Conservation (phyloP, 2,329 filamentous ascomycete species). For the Truncatella angustata region DNA sequence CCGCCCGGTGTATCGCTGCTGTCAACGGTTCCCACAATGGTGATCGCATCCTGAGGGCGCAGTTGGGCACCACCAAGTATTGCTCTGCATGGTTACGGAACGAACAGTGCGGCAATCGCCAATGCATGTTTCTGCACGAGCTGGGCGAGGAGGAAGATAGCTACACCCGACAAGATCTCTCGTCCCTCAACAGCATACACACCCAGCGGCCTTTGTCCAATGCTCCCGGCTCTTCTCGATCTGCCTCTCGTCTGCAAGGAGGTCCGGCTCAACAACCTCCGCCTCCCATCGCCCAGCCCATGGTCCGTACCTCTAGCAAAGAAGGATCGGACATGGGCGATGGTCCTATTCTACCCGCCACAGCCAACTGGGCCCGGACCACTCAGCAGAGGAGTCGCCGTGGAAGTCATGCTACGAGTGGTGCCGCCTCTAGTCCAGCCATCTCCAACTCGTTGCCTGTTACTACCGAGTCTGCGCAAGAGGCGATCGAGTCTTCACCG, state of each 20-base stretch:
- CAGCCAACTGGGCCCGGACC: slow-evolving; percentile 87
- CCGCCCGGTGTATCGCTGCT: slow-evolving; percentile 82
- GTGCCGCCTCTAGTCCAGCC: slow-evolving; percentile 78
- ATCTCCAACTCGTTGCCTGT: slow-evolving; percentile 59
- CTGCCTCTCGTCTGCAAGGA: slow-evolving; percentile 52
- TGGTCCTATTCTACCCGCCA: slow-evolving; percentile 85
- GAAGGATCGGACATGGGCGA: slow-evolving; percentile 75
- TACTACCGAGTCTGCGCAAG: slow-evolving; percentile 48
- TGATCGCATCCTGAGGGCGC: slow-evolving; percentile 77
- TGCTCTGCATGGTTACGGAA: slow-evolving; percentile 95
- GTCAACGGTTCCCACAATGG: slow-evolving; percentile 93
- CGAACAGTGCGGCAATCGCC: slow-evolving; percentile 90
- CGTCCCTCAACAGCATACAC: slow-evolving; percentile 87
- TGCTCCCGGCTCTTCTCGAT: slow-evolving; percentile 49
- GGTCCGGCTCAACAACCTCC: slow-evolving; percentile 35
- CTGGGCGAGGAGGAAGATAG: slow-evolving; percentile 97
- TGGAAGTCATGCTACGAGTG: slow-evolving; percentile 78
- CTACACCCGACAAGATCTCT: slow-evolving; percentile 91
- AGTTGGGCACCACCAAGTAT: slow-evolving; percentile 91
- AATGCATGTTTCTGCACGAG: slow-evolving; percentile 98
- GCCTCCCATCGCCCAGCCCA: slow-evolving; percentile 52
- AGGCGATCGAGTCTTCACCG: slow-evolving; percentile 33
- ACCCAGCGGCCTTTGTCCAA: slow-evolving; percentile 67
- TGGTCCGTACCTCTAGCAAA: slow-evolving; percentile 75
- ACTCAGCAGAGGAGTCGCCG: slow-evolving; percentile 64